phyloP scores from a whole-genome alignment of 2,329 filamentous ascomycete species.

The Metarhizium album region DNA sequence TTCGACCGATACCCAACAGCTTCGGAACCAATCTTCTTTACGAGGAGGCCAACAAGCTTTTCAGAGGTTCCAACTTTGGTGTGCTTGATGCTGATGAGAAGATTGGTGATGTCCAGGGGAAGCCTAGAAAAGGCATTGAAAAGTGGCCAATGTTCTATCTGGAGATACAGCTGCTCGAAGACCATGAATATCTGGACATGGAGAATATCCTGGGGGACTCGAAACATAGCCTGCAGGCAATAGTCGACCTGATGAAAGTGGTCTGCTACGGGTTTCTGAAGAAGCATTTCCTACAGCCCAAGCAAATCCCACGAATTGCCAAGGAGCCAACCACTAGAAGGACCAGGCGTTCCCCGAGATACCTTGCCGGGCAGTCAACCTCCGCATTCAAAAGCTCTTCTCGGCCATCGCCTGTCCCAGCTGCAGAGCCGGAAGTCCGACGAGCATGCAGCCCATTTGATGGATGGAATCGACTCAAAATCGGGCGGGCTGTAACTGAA shows the following conservation, averaged over 20 bases:
- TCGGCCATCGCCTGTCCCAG: not conserved
- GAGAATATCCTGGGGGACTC: conserved; percentile 33
- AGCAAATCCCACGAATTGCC: conserved; percentile 13
- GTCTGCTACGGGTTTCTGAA: conserved; percentile 66
- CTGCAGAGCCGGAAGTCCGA: not conserved
- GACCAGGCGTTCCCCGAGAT: too few species aligned
- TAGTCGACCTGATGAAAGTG: conserved; percentile 52
- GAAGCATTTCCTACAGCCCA: conserved; percentile 57
- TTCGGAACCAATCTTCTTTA: conserved; percentile 56
- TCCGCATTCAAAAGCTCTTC: not conserved
- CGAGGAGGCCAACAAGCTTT: conserved; percentile 67
- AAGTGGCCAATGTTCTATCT: conserved; percentile 85
- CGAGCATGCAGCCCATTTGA: conserved; percentile 7
- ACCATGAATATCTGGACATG: conserved; percentile 22
- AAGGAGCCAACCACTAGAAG: not conserved
- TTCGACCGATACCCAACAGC: conserved; percentile 50
- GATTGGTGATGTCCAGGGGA: conserved; percentile 32
- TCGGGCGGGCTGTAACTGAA: conserved; percentile 12
- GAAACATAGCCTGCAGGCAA: conserved; percentile 35
- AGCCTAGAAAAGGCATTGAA: conserved; percentile 57
- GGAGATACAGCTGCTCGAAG: conserved; percentile 39
- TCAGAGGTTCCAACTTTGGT: conserved; percentile 69
- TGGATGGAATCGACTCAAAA: conserved; percentile 26
- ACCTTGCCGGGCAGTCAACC: not conserved
- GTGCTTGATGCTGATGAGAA: conserved; percentile 34